phyloP scores from a whole-genome alignment of 192 early-diverging fungal genomes.

The Linnemannia elongata region DNA sequence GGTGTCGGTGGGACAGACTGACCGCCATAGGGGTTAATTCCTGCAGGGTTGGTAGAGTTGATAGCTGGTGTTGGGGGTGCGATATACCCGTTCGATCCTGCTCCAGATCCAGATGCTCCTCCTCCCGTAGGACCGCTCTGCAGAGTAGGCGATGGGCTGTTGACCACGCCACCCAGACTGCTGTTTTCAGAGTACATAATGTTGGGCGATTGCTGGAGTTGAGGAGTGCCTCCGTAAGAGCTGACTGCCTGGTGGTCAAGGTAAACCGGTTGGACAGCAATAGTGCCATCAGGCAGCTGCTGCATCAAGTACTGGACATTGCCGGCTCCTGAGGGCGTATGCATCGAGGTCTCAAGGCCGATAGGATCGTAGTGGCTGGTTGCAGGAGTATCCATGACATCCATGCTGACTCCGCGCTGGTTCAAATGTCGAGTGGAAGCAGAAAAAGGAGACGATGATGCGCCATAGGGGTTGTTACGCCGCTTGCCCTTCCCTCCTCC shows the following conservation, averaged over 20 bases:
- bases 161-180: conserved; percentile 22
- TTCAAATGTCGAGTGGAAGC: conserved; percentile 21
- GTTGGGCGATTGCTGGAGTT: conserved; percentile 34
- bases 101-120: background rate
- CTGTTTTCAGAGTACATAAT: conserved; percentile 46
- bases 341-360: background rate
- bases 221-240: background rate
- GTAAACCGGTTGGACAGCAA: conserved; percentile 53
- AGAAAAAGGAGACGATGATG: conserved; percentile 2
- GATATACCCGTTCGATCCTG: conserved; percentile 9
- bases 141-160: background rate
- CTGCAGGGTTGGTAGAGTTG: background rate
- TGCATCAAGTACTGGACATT: conserved; percentile 52
- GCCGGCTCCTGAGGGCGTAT: background rate
- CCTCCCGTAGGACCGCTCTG: background rate
- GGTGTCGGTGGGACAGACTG: background rate
- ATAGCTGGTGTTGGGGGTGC: conserved; percentile 9
- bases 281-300: conserved; percentile 47
- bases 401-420: conserved; percentile 3
- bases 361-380: conserved; percentile 5
- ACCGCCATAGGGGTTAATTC: background rate
- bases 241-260: conserved; percentile 32
- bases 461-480: conserved; percentile 20
- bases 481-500: background rate
- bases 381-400: conserved; percentile 4